These are phyloP conservation scores for Xerocomellus dryophilus DNA, from an alignment of 768 basidiomycete species.

Conservation along the genomic window DNA sequence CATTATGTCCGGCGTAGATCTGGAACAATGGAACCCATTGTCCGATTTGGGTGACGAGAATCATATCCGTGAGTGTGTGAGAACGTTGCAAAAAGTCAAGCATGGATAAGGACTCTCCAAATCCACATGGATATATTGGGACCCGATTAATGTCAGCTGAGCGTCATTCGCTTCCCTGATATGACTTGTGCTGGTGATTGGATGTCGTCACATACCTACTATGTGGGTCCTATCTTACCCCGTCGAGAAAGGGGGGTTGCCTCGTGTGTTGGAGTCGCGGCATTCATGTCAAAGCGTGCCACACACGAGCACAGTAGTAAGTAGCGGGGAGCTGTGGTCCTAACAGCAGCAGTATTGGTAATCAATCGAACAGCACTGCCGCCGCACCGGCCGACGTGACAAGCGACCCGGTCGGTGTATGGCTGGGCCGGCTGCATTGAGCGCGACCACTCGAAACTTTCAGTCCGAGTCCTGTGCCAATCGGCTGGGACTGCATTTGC, in stretches of 20 bases:
- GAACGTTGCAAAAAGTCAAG: neutral
- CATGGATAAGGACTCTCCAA: neutral
- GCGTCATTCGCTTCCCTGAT: slow-evolving; percentile 3
- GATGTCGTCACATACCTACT: neutral
- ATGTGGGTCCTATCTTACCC: neutral
- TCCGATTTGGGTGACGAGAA: neutral
- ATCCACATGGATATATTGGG: neutral
- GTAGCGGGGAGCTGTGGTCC: neutral
- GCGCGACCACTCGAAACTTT: neutral
- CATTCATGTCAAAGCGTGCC: slow-evolving; percentile 1
- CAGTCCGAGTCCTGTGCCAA: too few relatives aligned
- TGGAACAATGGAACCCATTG: slow-evolving; percentile 2
- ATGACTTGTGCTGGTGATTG: slow-evolving; percentile 5
- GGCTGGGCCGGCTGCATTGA: neutral
- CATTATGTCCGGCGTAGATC: neutral
- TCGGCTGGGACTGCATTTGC: neutral
- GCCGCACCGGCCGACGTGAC: neutral
- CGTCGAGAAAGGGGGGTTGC: slow-evolving; percentile 17
- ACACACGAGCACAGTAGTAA: too few relatives aligned
- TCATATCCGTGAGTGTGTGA: neutral
- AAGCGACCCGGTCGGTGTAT: too few relatives aligned
- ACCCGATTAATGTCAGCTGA: neutral
- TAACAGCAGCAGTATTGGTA: neutral
- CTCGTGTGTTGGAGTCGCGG: slow-evolving; percentile 12
- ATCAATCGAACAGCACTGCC: neutral